A percentile compares a stretch with the other conserved stretches of the same genome.
These are phyloP conservation scores for Phytophthora fragariaefolia DNA, from an alignment of 352 stramenopile species.

Conservation along the genomic window DNA sequence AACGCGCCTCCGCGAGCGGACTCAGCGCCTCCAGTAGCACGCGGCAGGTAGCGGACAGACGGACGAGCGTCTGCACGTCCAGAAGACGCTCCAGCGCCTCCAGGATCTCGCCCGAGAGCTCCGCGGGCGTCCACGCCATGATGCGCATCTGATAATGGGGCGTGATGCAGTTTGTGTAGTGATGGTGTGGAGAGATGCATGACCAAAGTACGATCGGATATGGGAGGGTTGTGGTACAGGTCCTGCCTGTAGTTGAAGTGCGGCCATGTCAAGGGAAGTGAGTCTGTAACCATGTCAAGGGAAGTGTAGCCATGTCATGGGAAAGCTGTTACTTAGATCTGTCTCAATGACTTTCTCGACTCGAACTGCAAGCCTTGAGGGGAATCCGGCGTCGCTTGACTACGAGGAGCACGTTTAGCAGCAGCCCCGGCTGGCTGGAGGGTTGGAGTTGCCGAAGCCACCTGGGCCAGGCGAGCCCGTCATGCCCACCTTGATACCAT, in stretches of 20 bases:
- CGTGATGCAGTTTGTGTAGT: constrained; percentile 27
- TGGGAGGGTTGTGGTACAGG: background rate
- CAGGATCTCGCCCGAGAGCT: constrained; percentile 52
- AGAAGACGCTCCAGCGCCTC: constrained; percentile 38
- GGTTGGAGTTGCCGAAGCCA: constrained; percentile 81
- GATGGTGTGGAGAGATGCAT: background rate
- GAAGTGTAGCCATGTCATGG: background rate
- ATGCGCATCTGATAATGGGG: constrained; percentile 10
- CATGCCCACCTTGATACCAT: constrained; percentile 92
- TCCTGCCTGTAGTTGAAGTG: constrained; percentile 1
- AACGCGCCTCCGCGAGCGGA: constrained; percentile 41
- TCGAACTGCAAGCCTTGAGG: background rate
- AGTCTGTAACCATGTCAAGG: background rate
- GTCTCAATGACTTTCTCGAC: constrained; percentile 16
- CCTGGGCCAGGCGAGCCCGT: constrained; percentile 77
- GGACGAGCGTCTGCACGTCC: constrained; percentile 50
- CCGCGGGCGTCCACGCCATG: constrained; percentile 17
- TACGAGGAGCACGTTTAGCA: constrained; percentile 57
- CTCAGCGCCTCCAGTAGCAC: constrained; percentile 13
- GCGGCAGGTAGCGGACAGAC: constrained; percentile 41
- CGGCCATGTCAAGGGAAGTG: background rate
- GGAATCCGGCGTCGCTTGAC: constrained; percentile 12
- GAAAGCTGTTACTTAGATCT: constrained; percentile 28
- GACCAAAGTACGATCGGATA: background rate
- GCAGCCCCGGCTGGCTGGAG: constrained; percentile 74